These are phyloP conservation scores for Linnemannia elongata DNA, from an alignment of 192 early-diverging fungal genomes.

Conservation along the genomic window DNA sequence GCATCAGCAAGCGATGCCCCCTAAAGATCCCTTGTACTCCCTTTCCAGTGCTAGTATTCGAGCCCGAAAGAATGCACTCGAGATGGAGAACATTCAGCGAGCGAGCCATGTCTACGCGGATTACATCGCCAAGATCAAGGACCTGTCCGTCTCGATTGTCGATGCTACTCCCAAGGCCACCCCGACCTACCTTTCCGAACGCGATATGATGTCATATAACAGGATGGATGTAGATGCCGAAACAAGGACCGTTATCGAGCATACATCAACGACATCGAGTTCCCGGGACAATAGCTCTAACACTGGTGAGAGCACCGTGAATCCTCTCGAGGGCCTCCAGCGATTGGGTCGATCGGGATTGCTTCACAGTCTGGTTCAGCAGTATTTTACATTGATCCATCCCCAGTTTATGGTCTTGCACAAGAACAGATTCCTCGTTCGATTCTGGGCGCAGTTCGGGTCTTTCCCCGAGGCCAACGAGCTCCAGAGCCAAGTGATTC, in stretches of 20 bases:
- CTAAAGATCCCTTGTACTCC: conserved; percentile 49
- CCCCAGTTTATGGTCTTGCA: conserved; percentile 49
- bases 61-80: conserved; percentile 50
- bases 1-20: conserved; percentile 10
- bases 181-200: background rate
- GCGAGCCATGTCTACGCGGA: conserved; percentile 44
- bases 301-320: background rate
- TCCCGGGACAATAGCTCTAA: background rate
- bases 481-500: conserved; percentile 24
- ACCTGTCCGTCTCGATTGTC: background rate
- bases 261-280: background rate
- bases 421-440: conserved; percentile 51
- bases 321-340: conserved; percentile 13
- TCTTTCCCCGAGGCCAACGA: conserved; percentile 43
- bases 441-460: conserved; percentile 37
- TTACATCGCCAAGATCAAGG: conserved; percentile 45
- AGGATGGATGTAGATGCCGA: conserved; percentile 26
- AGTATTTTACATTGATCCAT: conserved; percentile 45
- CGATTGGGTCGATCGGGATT: conserved; percentile 32
- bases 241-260: background rate
- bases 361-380: conserved; percentile 41
- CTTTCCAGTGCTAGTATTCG: conserved; percentile 55
- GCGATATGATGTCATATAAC: background rate
- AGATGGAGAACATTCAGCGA: conserved; percentile 50
- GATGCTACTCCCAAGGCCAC: conserved; percentile 9